Evolutionary conservation across 2,329 filamentous ascomycete species (phyloP), one percentile per base, ranked within the genome.

Genomic region (Penicillium sp.): DNA sequence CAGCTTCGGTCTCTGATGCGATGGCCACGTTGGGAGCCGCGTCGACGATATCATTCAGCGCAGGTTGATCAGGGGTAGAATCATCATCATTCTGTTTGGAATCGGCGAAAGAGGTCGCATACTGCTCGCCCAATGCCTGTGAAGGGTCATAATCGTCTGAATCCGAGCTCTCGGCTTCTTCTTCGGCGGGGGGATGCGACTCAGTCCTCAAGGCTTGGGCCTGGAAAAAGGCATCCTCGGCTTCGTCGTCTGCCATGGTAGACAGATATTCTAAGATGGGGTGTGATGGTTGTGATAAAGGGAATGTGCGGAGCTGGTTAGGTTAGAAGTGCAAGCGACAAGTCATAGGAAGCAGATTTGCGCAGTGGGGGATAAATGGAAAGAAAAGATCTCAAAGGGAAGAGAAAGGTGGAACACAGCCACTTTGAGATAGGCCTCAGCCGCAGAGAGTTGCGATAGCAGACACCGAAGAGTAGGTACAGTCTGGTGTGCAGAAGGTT

Each of bases 101-200:
- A 54, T 73, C 67, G 59, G 65, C 57, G 58, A 69, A 61, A 43
- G 65, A 57, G 55, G 62, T 62, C 59, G 71, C 65, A 68, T 71
- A 77, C 54, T 77, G 67, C 61, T 74, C 71, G 64, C 74, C 71
- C 55, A 77, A 63, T 64, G 74, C 70, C 73, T 81, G 78, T 69
- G 79, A 76, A 68, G 77, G 77, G 71, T 82, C 76, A 74, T 79
- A 79, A 72, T 83, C 85, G 73, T 83, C 79, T 67, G 81, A 79
- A 67, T 78, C 77, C 66, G 75, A 80, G 73, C 79, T 79, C 74
- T 80, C 79, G 75, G 79, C 72, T 70, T 73, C 77, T 71, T 76
- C 78, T 79, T 81, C 84, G 62, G 77, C 75, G 60, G 67, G 63
- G 57, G 66, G 57, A 60, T 68, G 65, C 62, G 67, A 70, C 40